Conservation (phyloP, 2,329 filamentous ascomycete genomes). For the Zymoseptoria brevis region DNA sequence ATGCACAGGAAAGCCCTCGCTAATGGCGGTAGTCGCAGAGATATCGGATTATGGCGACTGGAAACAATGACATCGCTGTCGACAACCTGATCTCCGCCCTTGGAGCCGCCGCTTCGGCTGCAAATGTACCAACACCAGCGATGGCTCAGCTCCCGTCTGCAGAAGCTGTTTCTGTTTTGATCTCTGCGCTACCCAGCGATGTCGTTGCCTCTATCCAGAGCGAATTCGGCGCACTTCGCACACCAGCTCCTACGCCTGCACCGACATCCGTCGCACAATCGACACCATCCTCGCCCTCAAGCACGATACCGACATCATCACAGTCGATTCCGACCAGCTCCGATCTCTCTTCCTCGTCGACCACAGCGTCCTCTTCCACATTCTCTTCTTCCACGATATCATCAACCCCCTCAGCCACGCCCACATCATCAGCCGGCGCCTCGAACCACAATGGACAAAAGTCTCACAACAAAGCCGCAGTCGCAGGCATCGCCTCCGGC, state of each 20-base stretch:
- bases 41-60: neutral
- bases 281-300: neutral
- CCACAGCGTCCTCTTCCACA: neutral
- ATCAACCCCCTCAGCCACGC: slow-evolving; percentile 4
- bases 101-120: slow-evolving; percentile 2
- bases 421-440: slow-evolving; percentile 4
- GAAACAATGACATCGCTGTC: slow-evolving; percentile 4
- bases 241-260: neutral
- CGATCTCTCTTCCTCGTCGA: neutral
- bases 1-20: neutral
- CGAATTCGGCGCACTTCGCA: neutral
- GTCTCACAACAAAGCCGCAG: slow-evolving; percentile 2
- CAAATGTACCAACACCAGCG: neutral
- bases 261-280: neutral
- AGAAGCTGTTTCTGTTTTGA: slow-evolving; percentile 5
- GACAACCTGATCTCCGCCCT: slow-evolving; percentile 1
- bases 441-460: neutral
- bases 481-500: slow-evolving; percentile 18
- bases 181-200: slow-evolving; percentile 4
- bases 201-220: neutral
- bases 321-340: neutral
- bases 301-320: neutral
- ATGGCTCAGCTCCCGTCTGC: neutral
- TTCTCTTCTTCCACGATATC: slow-evolving; percentile 1
- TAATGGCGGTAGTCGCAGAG: neutral